A percentile compares a stretch with the other conserved stretches of the same genome.
These are phyloP conservation scores for Neostapfia colusana DNA, from an alignment of 176 grass and related monocot species.

Conservation along the genomic window DNA sequence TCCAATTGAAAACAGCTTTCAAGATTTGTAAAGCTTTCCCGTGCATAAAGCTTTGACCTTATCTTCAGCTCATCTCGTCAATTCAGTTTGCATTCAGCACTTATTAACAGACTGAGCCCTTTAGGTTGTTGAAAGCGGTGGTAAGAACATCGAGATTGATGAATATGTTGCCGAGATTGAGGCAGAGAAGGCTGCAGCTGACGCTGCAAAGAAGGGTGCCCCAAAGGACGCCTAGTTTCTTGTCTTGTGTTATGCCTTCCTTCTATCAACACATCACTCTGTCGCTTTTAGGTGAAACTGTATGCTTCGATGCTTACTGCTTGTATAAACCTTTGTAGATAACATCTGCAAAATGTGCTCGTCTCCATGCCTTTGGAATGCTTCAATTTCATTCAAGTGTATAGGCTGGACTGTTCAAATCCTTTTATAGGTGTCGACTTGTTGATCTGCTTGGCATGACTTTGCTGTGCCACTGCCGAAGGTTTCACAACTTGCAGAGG, in stretches of 20 bases:
- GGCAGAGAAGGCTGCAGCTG: constrained; percentile 86
- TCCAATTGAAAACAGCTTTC: background rate
- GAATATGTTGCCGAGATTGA: constrained; percentile 83
- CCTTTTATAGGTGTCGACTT: too few relatives aligned
- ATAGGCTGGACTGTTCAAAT: background rate
- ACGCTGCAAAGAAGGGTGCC: constrained; percentile 71
- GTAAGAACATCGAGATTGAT: constrained; percentile 82
- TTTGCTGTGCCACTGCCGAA: too few relatives aligned
- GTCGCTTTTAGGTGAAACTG: constrained; percentile 8
- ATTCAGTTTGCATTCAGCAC: background rate
- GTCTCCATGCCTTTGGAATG: background rate
- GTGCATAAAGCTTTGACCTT: too few relatives aligned
- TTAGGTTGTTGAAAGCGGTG: constrained; percentile 79
- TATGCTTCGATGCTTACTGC: background rate
- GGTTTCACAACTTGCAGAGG: too few relatives aligned
- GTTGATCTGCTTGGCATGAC: too few relatives aligned
- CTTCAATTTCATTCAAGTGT: background rate
- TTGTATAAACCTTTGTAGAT: background rate
- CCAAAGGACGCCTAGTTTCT: constrained; percentile 45
- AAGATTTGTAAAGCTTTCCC: background rate
- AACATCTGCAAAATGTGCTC: constrained; percentile 7
- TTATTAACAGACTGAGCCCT: constrained; percentile 18
- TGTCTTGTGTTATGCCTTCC: background rate
- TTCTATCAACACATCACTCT: background rate
- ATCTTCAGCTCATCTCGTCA: constrained; percentile 12